These are phyloP conservation scores for Gossypium longicalyx DNA, from an alignment of 345 rosid genomes.

Conservation along the genomic window DNA sequence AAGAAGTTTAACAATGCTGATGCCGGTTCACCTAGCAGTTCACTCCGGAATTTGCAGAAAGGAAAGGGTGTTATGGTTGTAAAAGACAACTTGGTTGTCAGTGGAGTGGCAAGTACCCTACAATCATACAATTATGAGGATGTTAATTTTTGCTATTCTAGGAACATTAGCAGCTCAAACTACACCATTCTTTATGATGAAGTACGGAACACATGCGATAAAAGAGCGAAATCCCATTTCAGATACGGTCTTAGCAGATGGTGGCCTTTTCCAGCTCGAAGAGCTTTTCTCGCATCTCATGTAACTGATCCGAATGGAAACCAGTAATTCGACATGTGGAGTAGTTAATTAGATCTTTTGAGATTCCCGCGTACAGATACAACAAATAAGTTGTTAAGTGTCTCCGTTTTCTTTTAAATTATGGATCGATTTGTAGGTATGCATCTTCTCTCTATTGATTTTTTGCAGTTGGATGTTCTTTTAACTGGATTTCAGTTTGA, in stretches of 20 bases:
- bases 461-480: background rate
- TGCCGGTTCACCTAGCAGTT: constrained; percentile 17
- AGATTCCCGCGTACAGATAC: constrained; percentile 1
- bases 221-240: background rate
- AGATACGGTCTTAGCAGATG: background rate
- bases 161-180: constrained; percentile 82
- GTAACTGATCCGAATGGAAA: constrained; percentile 8
- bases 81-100: constrained; percentile 46
- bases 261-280: constrained; percentile 20
- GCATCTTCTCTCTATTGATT: background rate
- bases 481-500: background rate
- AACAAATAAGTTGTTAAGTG: constrained; percentile 6
- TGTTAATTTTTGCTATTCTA: constrained; percentile 52
- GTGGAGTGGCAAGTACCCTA: constrained; percentile 55
- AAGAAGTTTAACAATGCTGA: constrained; percentile 29
- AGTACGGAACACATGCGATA: constrained; percentile 29
- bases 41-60: constrained; percentile 52
- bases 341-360: background rate
- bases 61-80: constrained; percentile 55
- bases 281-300: constrained; percentile 21
- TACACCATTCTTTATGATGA: constrained; percentile 59
- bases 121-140: constrained; percentile 52
- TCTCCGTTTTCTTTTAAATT: background rate
- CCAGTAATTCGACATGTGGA: background rate
- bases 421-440: background rate